Percentiles rank a stretch among this genome's conserved stretches.
Conservation (phyloP, 1,139 yeast species). For the Hyphopichia wangnamkhiaoensis region DNA sequence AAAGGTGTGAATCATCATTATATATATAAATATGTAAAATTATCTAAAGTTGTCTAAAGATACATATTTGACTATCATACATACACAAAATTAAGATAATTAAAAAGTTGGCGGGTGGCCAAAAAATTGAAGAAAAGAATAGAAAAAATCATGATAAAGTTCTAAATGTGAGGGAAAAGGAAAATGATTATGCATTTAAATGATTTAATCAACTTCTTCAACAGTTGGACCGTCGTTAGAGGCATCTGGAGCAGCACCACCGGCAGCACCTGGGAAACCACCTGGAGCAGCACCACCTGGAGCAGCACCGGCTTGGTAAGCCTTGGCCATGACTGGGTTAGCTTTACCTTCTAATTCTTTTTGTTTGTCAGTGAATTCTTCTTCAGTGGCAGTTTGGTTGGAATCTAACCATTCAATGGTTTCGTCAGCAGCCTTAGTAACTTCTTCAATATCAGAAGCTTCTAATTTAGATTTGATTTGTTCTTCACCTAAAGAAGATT, state of each 20-base stretch:
- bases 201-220: conserved; percentile 82
- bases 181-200: too few relatives aligned
- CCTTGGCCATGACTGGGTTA: conserved; percentile 92
- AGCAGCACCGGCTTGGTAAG: conserved; percentile 73
- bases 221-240: conserved; percentile 88
- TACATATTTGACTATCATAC: conserved; percentile 3
- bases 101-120: too few relatives aligned
- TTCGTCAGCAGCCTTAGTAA: conserved; percentile 83
- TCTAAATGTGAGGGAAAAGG: too few relatives aligned
- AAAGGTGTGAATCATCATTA: too few relatives aligned
- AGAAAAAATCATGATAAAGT: background rate
- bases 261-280: conserved; percentile 63
- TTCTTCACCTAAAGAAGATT: conserved; percentile 79
- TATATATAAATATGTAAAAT: background rate
- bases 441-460: conserved; percentile 75
- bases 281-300: conserved; percentile 60
- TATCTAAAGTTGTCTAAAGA: background rate
- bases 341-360: conserved; percentile 93
- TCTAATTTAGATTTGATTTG: conserved; percentile 80
- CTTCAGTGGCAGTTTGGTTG: conserved; percentile 84
- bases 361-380: conserved; percentile 85
- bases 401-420: conserved; percentile 85
- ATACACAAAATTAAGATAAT: too few relatives aligned
- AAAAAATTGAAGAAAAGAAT: too few relatives aligned
- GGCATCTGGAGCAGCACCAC: conserved; percentile 69